Base-by-base conservation (phyloP, 73 alveolate genomes). In the Paramecium primaurelia region DNA sequence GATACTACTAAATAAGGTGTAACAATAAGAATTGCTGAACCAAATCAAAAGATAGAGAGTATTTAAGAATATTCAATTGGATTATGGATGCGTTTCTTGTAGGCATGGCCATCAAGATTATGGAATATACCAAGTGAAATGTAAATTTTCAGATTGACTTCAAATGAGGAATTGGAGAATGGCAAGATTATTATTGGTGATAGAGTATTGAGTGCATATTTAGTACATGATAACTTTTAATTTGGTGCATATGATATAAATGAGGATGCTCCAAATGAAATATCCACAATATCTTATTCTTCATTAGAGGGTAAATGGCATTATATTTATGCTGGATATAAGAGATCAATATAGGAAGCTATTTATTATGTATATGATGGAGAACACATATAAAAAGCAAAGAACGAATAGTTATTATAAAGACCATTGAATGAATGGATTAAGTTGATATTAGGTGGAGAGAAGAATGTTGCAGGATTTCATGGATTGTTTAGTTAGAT, bases 211-310 rank as follows among this genome's bases (percentile, higher is more conserved):
- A 80, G 91, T 80, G 54, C 91, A 16, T 47, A 80, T 12, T 9
- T 80, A 0, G 26, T 80, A 18, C 34, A 42, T 25, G 91, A 47
- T 45, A 80, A 80, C 45, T 80, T 40, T 47, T 80, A 45, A 4
- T 80, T 80, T 47, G 91, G 91, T 45, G 58, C 91, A 0, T 80
- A 80, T 47, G 91, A 80, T 80, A 22, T 80, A 8, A 80, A 44
- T 44, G 91, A 80, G 7, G 44, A 80, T 26, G 45, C 71, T 14
- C 91, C 91, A 6, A 80, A 80, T 80, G 91, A 80, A 47, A 26
- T 80, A n/a, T 40, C 91, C 1, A 32, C 58, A 47, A 80, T 80
- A 20, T 58, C 91, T 44, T 80, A 80, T 7, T 9, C 32, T 1
- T 18, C 20, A 20, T 80, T 80, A 47, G 91, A 80, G 26, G 91